These are phyloP conservation scores for Balansia obtecta DNA, from an alignment of 2,329 filamentous ascomycete species.

Conservation along the genomic window DNA sequence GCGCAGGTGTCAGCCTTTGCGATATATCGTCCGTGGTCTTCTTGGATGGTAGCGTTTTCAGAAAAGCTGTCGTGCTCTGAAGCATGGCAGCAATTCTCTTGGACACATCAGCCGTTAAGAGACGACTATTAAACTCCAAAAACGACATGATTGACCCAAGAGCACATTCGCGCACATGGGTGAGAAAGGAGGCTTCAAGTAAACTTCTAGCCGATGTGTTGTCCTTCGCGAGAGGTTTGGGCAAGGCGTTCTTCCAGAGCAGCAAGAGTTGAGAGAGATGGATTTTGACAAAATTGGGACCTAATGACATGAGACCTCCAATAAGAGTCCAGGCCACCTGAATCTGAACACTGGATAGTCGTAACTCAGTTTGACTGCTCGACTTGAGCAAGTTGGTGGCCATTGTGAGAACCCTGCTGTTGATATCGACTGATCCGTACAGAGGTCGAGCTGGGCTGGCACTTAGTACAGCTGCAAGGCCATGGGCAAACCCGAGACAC, in stretches of 20 bases:
- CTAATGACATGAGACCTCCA: conserved; percentile 89
- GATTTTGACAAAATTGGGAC: conserved; percentile 97
- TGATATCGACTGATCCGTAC: conserved; percentile 91
- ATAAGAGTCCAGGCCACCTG: conserved; percentile 98
- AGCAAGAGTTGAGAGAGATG: conserved; percentile 88
- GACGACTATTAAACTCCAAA: conserved; percentile 80
- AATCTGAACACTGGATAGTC: conserved; percentile 85
- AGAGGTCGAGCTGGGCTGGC: conserved; percentile 79
- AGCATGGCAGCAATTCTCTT: conserved; percentile 89
- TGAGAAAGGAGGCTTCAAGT: conserved; percentile 82
- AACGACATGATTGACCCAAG: conserved; percentile 86
- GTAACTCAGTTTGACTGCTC: conserved; percentile 79
- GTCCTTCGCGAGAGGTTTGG: conserved; percentile 87
- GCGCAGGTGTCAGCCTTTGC: conserved; percentile 68
- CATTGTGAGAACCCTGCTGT: conserved; percentile 80
- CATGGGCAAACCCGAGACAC: conserved; percentile 85
- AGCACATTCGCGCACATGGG: conserved; percentile 90
- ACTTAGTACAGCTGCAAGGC: conserved; percentile 79
- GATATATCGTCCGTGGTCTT: conserved; percentile 79
- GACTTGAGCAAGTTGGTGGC: conserved; percentile 87
- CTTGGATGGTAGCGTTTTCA: conserved; percentile 72
- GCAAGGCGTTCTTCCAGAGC: conserved; percentile 93
- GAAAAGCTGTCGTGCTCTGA: conserved; percentile 81
- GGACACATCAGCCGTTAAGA: conserved; percentile 87
- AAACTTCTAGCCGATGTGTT: conserved; percentile 74